Conservation (phyloP, 179 eudicot genomes). For the Nepenthes alata region DNA sequence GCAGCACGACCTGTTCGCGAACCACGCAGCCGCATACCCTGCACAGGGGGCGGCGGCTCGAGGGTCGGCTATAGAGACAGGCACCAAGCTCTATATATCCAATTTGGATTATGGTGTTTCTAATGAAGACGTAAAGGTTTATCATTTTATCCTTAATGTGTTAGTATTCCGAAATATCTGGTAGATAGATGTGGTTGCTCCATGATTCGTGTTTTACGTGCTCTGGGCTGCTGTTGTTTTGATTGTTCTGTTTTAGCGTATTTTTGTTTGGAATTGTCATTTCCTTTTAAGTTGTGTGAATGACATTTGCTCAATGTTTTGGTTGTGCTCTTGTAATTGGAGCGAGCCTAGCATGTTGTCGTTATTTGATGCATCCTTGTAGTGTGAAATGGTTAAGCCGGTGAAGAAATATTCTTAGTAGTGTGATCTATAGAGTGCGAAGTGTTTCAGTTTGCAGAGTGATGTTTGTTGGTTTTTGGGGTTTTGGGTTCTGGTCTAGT, state of each 20-base stretch:
- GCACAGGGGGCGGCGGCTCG: slow-evolving; percentile 9
- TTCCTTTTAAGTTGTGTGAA: no score
- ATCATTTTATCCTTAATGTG: neutral
- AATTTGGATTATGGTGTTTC: slow-evolving; percentile 45
- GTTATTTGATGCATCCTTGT: no score
- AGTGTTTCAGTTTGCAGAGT: no score
- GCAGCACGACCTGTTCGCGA: slow-evolving; percentile 39
- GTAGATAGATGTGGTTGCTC: neutral
- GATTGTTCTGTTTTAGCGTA: neutral
- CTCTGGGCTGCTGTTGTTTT: neutral
- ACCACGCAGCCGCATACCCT: slow-evolving; percentile 14
- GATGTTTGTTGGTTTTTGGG: no score
- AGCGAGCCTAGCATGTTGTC: no score
- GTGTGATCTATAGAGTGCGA: no score
- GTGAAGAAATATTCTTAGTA: no score
- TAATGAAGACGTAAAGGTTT: slow-evolving; percentile 45
- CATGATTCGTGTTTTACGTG: neutral
- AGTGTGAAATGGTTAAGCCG: no score
- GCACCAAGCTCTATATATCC: slow-evolving; percentile 37
- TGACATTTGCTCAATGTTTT: no score
- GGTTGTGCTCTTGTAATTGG: no score
- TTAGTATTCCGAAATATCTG: neutral
- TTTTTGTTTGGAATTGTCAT: no score
- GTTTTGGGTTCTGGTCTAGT: no score
- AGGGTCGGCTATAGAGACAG: slow-evolving; percentile 24